Evolutionary conservation across 257 asterid genomes (phyloP), one percentile per base, ranked within the genome.

Genomic region (Lycium ferocissimum): DNA sequence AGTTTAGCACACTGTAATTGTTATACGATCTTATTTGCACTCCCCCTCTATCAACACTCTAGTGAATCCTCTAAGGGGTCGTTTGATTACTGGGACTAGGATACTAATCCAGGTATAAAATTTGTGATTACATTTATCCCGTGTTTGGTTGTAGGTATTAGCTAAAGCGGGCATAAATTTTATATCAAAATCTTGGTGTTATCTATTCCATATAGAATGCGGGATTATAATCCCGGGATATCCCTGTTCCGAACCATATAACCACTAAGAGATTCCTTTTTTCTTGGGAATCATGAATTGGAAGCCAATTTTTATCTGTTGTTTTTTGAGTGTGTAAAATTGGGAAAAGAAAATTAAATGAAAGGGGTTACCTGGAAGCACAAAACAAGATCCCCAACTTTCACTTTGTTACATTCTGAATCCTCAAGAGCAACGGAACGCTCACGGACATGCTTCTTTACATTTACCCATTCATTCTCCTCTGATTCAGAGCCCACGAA

Each of bases 381-480:
- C 47, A 97, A 90, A 61, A 95, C 97, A 14, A 79, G 83, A 85
- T 96, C 98, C 72, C 98, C 98, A 88, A 88, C 92, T 84, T 88
- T 85, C 75, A 96, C 91, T 82, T 86, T 92, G 56, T 88, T 87
- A 92, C 99, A 95, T 83, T 96, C 98, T 9, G 94, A 85, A 88
- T 91, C 85, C 84, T 95, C 98, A 91, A 95, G 89, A 67, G 96
- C 84, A 80, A 96, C 85, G 56, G 99, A 96, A 53, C 98, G 94
- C 62, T 88, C 88, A 73, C 99, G 96, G 78, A 97, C 88, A 38
- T 91, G 89, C 37, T 88, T 87, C 86, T 84, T 88, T 35, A 87
- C 88, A 59, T 89, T 92, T 76, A 94, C 95, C 98, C 98, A 97
- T 89, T 97, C 99, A 83, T 93, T 96, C 83, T 94, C 97, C 83